Evolutionary conservation across 2,329 filamentous ascomycete genomes (phyloP), one percentile per base, ranked within the genome.

Genomic region (Thermothelomyces thermophilus): DNA sequence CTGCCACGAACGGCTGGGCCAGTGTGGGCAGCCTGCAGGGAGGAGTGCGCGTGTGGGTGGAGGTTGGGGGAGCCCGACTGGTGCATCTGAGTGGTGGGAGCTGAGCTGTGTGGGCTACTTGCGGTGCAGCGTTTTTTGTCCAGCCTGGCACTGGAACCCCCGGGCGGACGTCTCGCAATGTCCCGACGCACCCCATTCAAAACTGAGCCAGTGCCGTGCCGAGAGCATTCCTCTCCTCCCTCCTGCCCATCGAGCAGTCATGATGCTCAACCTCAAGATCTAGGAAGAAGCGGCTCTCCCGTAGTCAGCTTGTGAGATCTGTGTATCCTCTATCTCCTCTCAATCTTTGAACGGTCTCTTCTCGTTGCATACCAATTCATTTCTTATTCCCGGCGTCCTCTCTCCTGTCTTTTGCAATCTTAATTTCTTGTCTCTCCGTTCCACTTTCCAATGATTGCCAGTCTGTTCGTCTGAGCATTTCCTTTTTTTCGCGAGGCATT

Each of bases 201-300:
- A 68, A 68, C 61, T 63, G 59, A 56, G 57, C 64, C 55, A 46
- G 35, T 52, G 42, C 53, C 51, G 42, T 50, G 59, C 59, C 53
- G 51, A 54, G 57, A 60, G 43, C 45, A 52, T 58, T 58, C 60
- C 58, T 31, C 26, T 34, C 41, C 56, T 56, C 62, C 63, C 58
- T 60, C 56, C 66, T 28, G 63, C 63, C 61, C 66, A 66, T 72
- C 73, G 71, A 77, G 73, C 68, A 67, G 68, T 66, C 70, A 71
- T 70, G 65, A 78, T 80, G 74, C 75, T 76, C 72, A 72, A 71
- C 66, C 72, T 62, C 63, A 68, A 67, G 69, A 69, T 77, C 66
- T 79, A 60, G 72, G 71, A 72, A 65, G 65, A 70, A 72, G 71
- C 75, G 73, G 74, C 74, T 76, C 68, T 67, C 64, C 60, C 28